These are phyloP conservation scores for Pyrrhoderma lamaoense DNA, from an alignment of 1,284 basidiomycete species.

Conservation along the genomic window DNA sequence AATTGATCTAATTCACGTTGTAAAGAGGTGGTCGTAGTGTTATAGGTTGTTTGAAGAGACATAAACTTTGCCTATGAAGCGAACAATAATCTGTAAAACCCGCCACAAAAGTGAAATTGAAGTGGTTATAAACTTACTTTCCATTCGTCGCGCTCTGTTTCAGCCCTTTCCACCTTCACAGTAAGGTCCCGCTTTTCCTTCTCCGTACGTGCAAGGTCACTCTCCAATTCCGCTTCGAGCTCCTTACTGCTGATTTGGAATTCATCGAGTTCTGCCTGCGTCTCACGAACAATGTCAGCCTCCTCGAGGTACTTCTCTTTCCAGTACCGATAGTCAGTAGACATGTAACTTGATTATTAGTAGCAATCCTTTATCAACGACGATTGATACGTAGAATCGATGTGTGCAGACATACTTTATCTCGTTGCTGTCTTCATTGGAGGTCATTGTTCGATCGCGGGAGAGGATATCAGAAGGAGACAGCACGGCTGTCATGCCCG, in stretches of 20 bases:
- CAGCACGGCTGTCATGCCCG: constrained; percentile 57
- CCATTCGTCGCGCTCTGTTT: constrained; percentile 85
- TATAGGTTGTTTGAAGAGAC: constrained; percentile 83
- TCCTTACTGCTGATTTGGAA: constrained; percentile 89
- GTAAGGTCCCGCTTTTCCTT: constrained; percentile 77
- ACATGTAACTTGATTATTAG: constrained; percentile 35
- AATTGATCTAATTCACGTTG: constrained; percentile 85
- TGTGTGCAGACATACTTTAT: constrained; percentile 38
- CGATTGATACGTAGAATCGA: constrained; percentile 10
- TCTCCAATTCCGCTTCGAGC: constrained; percentile 88
- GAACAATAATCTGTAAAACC: not conserved
- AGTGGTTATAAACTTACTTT: constrained; percentile 55
- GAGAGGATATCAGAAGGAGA: constrained; percentile 49
- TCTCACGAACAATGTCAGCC: constrained; percentile 79
- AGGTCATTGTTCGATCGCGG: constrained; percentile 49
- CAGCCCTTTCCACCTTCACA: constrained; percentile 66
- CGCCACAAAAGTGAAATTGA: constrained; percentile 4
- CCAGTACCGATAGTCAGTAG: constrained; percentile 53
- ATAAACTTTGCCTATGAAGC: constrained; percentile 79
- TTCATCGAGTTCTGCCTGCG: constrained; percentile 82
- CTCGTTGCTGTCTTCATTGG: constrained; percentile 48
- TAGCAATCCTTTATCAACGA: not conserved
- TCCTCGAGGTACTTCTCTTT: constrained; percentile 80
- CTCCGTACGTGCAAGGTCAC: constrained; percentile 82
- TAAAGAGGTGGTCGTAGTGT: constrained; percentile 77